Evolutionary conservation across 2,329 filamentous ascomycete species (phyloP).

Genomic region (Stemphylium vesicarium): DNA sequence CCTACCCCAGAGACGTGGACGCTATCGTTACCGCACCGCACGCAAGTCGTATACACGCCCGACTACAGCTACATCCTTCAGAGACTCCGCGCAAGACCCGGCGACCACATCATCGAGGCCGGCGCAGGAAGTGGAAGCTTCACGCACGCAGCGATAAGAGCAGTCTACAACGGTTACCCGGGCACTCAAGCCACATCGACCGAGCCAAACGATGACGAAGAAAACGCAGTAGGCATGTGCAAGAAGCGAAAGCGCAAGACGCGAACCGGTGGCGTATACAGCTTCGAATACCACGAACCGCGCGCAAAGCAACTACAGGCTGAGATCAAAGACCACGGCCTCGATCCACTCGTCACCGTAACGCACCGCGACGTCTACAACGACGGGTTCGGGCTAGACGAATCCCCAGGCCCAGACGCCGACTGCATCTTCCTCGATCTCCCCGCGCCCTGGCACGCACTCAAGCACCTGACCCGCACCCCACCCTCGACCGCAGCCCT

Average conservation of each 20-base stretch:
- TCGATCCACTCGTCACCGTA: conserved; percentile 71
- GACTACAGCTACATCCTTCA: conserved; percentile 87
- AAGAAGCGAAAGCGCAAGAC: conserved; percentile 44
- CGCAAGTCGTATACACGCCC: conserved; percentile 85
- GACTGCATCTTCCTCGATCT: conserved; percentile 80
- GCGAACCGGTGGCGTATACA: conserved; percentile 72
- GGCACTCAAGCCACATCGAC: conserved; percentile 27
- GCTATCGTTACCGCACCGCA: conserved; percentile 77
- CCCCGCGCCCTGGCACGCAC: conserved; percentile 79
- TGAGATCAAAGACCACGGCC: conserved; percentile 72
- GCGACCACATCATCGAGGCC: conserved; percentile 77
- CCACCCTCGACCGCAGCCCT: conserved; percentile 34
- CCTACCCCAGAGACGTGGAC: conserved; percentile 87
- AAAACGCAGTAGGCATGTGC: conserved; percentile 39
- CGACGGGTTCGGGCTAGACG: conserved; percentile 70
- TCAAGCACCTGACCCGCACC: conserved; percentile 73
- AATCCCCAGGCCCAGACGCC: conserved; percentile 51
- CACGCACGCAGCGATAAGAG: conserved; percentile 77
- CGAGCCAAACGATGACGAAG: conserved; percentile 24
- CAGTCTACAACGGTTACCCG: conserved; percentile 76
- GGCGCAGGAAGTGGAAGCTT: conserved; percentile 85
- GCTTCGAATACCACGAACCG: conserved; percentile 80
- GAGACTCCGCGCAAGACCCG: conserved; percentile 74
- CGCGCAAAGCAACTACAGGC: conserved; percentile 71
- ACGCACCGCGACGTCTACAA: conserved; percentile 82